Evolutionary conservation across 352 stramenopile species (phyloP), one percentile per base, ranked within the genome.

Genomic region (Phytophthora citricola): DNA sequence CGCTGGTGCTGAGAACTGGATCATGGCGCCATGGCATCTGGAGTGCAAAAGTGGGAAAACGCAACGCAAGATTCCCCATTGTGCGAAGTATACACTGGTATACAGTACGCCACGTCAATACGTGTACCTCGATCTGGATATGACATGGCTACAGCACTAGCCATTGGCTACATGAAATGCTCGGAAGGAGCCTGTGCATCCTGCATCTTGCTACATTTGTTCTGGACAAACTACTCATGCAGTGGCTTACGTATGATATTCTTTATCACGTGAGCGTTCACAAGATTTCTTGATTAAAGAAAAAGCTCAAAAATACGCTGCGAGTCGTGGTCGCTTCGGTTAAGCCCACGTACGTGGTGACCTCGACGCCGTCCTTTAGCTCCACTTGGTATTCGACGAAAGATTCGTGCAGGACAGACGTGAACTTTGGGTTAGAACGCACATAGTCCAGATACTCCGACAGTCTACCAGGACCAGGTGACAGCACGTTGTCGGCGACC

Each of bases 401-500:
- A 5, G 52, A 69, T 20, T 76, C 53, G 57, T 73, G 63, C 51
- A 76, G 38, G 26, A 69, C 58, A 4, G 63, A 73, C 41, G 57
- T 54, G 56, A 76, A 81, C 45, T 71, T 66, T n/a, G 48, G 5
- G 48, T 73, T 67, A 17, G 56, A 59, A 22, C 65, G 67, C 12
- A 79, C 48, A 45, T 79, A 80, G 14, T 76, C 62, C 7, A 80
- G 58, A 36, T 79, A 83, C 17, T 69, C 68, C 0, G 64, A 57
- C 7, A 62, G 32, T 43, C 41, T 38, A 14, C 57, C 57, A 6
- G 64, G 59, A 11, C 68, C 71, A 12, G 66, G 66, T 9, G 43
- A 73, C 15, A 79, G 52, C 34, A 83, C 69, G 48, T 83, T 83
- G 59, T 83, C 71, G 2, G 75, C 71, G 1, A 79, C 47, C 14